Evolutionary conservation across 495 filamentous ascomycete genomes (phyloP), one percentile per base, ranked within the genome.

Genomic region (Apiosordaria backusii): DNA sequence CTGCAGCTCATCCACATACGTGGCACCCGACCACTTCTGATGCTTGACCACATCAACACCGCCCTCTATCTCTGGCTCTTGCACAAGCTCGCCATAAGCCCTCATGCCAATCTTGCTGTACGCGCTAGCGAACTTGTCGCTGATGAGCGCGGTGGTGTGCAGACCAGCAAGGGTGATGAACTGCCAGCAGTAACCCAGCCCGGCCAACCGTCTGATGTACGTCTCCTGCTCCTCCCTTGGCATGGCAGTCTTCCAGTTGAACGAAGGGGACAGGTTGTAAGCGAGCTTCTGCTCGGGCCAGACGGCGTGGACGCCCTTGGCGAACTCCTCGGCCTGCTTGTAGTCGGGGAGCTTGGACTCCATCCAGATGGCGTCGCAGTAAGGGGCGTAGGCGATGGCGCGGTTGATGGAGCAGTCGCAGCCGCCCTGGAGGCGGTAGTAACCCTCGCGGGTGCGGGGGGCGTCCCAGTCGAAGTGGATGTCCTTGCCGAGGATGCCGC

Each of bases 171-270:
- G 88, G 29, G 96, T 99, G 83, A 99, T 98, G 87, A 99, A 99
- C 79, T 99, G 95, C 95, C 95, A 98, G 85, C 90, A 96, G 86
- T 97, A 99, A 58, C 95, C 95, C 29, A 99, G 87, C 53, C 80
- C 77, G 63, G 87, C 92, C 50, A 99, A 89, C 22, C 94, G 91
- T 67, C 88, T 81, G 82, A 99, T 98, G 81, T 97, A 99, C 22
- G 96, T 98, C 80, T 96, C 91, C 79, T 99, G 96, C 76, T 98
- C 96, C 57, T 88, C 83, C 68, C 89, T 86, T 26, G 91, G 83
- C 96, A 99, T 99, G 75, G 96, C 95, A 55, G 93, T 82, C 83
- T 98, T 97, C 95, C 95, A 99, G 86, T 98, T 98, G 88, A 99
- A 99, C 50, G 92, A 97, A 26, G 96, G 96, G 0, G 93, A 97